A percentile compares a stretch with the other conserved stretches of the same genome.
Evolutionary conservation across 306 rosid species (phyloP).

Genomic region (Ormosia emarginata): DNA sequence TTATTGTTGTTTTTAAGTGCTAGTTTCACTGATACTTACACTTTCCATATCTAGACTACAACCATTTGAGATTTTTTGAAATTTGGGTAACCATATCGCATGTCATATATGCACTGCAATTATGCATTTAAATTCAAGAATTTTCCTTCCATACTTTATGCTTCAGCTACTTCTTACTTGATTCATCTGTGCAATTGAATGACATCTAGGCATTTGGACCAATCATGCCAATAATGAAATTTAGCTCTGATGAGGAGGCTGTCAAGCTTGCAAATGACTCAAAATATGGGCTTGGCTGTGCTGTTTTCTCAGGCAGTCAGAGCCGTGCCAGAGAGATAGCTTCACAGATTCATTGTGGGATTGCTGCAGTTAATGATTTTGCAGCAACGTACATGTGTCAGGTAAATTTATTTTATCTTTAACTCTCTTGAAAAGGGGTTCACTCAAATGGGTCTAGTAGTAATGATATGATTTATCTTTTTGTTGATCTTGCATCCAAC

Average conservation of each 20-base stretch:
- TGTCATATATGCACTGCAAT: not conserved
- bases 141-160: not conserved
- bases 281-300: conserved; percentile 83
- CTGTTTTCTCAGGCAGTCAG: conserved; percentile 80
- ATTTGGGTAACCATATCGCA: not conserved
- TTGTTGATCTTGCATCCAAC: not conserved
- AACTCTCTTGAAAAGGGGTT: not conserved
- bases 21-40: not conserved
- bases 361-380: conserved; percentile 77
- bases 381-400: conserved; percentile 87
- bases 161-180: not conserved
- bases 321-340: conserved; percentile 71
- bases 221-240: conserved; percentile 85
- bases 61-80: conserved; percentile 7
- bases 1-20: not conserved
- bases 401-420: conserved; percentile 35
- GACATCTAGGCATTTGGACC: conserved; percentile 79
- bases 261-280: conserved; percentile 86
- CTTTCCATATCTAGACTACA: not conserved
- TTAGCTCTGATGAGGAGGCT: conserved; percentile 80
- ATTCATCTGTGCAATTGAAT: conserved; percentile 25
- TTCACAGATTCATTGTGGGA: conserved; percentile 76
- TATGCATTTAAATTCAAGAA: not conserved
- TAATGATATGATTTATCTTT: not conserved
- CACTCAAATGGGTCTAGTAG: not conserved